Conservation (phyloP, 805 yeast species). For the Dipodascus albidus region DNA sequence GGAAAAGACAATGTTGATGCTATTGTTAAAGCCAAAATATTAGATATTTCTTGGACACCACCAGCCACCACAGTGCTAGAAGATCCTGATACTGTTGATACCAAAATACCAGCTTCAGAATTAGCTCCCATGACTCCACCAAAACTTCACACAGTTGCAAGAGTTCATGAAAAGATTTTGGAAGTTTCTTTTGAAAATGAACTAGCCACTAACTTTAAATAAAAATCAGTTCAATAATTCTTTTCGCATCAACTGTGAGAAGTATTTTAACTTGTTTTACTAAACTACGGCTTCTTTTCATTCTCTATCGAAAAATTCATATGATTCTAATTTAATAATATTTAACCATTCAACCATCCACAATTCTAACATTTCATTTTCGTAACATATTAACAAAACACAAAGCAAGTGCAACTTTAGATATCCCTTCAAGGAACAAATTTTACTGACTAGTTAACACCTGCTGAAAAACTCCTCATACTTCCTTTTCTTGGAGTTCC, state of each 20-base stretch:
- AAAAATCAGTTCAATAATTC: too few relatives aligned
- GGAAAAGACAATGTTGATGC: slow-evolving; percentile 9
- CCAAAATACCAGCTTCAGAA: slow-evolving; percentile 3
- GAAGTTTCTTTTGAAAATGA: slow-evolving; percentile 5
- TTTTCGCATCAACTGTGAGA: too few relatives aligned
- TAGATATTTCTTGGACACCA: slow-evolving; percentile 10
- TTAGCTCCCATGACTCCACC: slow-evolving; percentile 8
- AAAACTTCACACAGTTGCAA: slow-evolving; percentile 10
- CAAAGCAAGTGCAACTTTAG: too few relatives aligned
- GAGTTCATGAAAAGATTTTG: slow-evolving; percentile 12
- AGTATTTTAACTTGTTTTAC: too few relatives aligned
- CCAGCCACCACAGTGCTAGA: not conserved
- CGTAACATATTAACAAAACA: too few relatives aligned
- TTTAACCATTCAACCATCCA: too few relatives aligned
- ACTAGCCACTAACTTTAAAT: too few relatives aligned
- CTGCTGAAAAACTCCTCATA: not conserved
- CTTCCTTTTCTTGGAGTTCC: not conserved
- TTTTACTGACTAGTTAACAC: not conserved
- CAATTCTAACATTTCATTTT: too few relatives aligned
- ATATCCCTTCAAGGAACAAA: not conserved
- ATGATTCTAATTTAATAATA: too few relatives aligned
- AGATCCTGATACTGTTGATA: slow-evolving; percentile 7
- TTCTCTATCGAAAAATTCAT: too few relatives aligned
- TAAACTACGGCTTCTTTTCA: too few relatives aligned
- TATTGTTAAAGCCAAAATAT: slow-evolving; percentile 6